Conservation (phyloP, 192 early-diverging fungal genomes). For the Blastocladiella britannica region DNA sequence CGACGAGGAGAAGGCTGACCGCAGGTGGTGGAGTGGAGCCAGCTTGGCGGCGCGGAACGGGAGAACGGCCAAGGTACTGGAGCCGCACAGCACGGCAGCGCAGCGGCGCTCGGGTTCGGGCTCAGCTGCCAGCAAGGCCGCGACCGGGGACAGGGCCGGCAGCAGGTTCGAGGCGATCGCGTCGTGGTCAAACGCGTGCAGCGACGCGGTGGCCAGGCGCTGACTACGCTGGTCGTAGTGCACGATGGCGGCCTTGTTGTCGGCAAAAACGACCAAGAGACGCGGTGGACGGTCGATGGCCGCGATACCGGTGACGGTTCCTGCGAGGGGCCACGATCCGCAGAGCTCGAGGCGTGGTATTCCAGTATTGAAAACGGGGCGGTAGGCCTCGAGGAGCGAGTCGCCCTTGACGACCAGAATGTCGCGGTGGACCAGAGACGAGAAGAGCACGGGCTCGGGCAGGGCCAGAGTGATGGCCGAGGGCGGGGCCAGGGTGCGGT, state of each 20-base stretch:
- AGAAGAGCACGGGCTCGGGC: neutral
- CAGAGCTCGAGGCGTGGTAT: neutral
- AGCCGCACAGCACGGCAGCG: neutral
- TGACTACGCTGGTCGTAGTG: neutral
- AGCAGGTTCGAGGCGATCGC: neutral
- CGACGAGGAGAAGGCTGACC: too few species aligned
- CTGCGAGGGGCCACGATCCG: neutral
- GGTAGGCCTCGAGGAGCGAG: neutral
- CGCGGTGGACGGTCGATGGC: too few species aligned
- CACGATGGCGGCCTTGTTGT: neutral
- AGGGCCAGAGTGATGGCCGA: neutral
- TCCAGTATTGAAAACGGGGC: neutral
- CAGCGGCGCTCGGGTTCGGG: neutral
- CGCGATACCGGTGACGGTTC: neutral
- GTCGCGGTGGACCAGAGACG: neutral
- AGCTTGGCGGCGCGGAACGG: neutral
- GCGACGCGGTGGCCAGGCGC: neutral
- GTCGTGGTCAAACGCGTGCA: neutral
- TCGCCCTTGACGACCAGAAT: neutral
- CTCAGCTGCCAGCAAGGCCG: neutral
- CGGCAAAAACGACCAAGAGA: neutral
- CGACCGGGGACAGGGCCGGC: neutral
- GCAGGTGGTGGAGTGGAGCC: too few species aligned
- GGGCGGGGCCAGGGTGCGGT: neutral
- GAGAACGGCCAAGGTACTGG: neutral